Conservation (phyloP, 495 filamentous ascomycete genomes). For the Saxophila tyrrhenica region DNA sequence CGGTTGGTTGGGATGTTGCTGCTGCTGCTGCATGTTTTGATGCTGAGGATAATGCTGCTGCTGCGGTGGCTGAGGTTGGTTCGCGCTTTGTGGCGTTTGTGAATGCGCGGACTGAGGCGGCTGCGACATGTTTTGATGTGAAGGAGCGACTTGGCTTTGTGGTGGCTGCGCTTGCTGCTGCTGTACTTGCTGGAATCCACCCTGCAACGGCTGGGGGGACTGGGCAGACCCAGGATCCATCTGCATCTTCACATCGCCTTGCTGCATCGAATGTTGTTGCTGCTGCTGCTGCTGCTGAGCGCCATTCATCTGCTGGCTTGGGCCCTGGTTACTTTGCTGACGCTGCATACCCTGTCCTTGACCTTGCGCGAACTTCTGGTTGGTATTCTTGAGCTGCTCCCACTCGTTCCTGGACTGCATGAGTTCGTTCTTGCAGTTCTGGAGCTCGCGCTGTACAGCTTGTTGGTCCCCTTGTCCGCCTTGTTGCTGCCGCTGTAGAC, state of each 20-base stretch:
- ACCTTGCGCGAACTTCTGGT: background rate
- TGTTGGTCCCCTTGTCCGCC: background rate
- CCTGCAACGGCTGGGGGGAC: slow-evolving; percentile 7
- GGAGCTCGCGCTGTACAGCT: background rate
- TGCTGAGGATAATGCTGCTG: slow-evolving; percentile 16
- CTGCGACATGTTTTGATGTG: slow-evolving; percentile 6
- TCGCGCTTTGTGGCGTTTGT: slow-evolving; percentile 11
- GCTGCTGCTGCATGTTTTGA: slow-evolving; percentile 1
- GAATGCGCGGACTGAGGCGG: slow-evolving; percentile 7
- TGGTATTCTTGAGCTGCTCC: background rate
- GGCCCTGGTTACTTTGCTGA: background rate
- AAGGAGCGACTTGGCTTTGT: slow-evolving; percentile 1
- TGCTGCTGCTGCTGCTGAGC: background rate
- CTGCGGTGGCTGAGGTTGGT: slow-evolving; percentile 21
- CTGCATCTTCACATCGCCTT: slow-evolving; percentile 7
- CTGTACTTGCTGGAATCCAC: slow-evolving; percentile 9
- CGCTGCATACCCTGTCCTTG: slow-evolving; percentile 2
- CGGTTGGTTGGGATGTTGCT: slow-evolving; percentile 2
- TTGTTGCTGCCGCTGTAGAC: background rate
- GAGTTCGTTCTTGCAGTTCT: background rate
- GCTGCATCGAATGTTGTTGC: background rate
- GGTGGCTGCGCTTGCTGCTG: slow-evolving; percentile 9
- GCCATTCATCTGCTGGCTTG: background rate
- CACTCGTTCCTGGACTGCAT: background rate
- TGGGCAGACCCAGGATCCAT: background rate